These are phyloP conservation scores for Puccinia triticina DNA, from an alignment of 1,284 basidiomycete genomes.

Conservation along the genomic window DNA sequence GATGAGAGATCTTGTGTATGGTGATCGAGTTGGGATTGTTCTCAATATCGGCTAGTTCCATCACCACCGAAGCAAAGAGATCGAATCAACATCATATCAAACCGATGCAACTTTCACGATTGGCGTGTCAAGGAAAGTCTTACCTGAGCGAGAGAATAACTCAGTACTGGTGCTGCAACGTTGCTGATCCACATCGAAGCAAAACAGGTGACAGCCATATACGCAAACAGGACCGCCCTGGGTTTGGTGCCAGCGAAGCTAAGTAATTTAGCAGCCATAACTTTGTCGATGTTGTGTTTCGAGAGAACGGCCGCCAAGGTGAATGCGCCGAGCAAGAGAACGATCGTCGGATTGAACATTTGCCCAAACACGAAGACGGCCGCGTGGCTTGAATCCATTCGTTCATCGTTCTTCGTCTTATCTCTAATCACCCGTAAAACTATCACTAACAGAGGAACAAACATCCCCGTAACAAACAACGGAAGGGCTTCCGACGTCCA, in stretches of 20 bases:
- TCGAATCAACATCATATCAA: neutral
- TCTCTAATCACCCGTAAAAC: slow-evolving; percentile 77
- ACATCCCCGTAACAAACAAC: slow-evolving; percentile 89
- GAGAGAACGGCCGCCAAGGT: slow-evolving; percentile 94
- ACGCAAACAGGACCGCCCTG: slow-evolving; percentile 81
- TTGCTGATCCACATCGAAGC: slow-evolving; percentile 99
- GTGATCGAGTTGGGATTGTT: slow-evolving; percentile 81
- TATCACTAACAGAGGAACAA: slow-evolving; percentile 89
- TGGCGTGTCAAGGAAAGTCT: slow-evolving; percentile 56
- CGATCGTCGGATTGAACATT: slow-evolving; percentile 84
- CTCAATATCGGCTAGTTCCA: slow-evolving; percentile 79
- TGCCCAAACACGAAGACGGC: slow-evolving; percentile 74
- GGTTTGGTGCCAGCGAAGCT: slow-evolving; percentile 86
- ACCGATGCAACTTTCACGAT: neutral
- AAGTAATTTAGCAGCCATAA: slow-evolving; percentile 84
- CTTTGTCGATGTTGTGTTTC: slow-evolving; percentile 94
- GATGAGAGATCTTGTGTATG: slow-evolving; percentile 88
- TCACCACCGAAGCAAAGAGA: neutral
- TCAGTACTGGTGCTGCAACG: slow-evolving; percentile 94
- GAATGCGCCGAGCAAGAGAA: slow-evolving; percentile 84
- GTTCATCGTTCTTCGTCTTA: slow-evolving; percentile 66
- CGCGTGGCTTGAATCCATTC: slow-evolving; percentile 71
- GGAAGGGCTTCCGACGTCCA: slow-evolving; percentile 99
- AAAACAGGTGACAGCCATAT: slow-evolving; percentile 97
- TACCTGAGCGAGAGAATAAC: slow-evolving; percentile 84